Base-by-base conservation (phyloP, 129 eudicot species). In the Kitagawia praeruptora region DNA sequence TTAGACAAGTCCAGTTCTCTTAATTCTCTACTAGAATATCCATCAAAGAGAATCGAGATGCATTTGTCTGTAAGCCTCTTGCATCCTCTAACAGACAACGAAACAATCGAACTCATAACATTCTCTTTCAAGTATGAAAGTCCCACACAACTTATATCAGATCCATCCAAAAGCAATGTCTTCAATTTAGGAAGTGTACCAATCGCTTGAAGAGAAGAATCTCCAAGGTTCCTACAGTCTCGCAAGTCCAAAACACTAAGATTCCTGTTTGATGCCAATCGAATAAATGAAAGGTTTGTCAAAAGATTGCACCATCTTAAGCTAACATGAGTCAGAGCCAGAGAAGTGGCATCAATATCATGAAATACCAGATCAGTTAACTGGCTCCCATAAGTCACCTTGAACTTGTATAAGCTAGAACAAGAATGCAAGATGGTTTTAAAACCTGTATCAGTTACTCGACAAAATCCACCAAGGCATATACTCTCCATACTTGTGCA, bases 391-490 rank as follows among this genome's bases (percentile, higher is more conserved):
- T 90, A 86, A 54, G 85, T 92, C 31, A 95, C 87, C 76, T 84
- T 90, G 44, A 95, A 80, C 87, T 92, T 92, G 75, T 84, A 90
- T 47, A 95, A 74, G 82, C 86, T 87, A 38, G 89, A 81, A 85
- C 97, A 95, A 5, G 99, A 86, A 83, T 95, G 99, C 69, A 95
- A 85, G 54, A 95, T 85, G 39, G 99, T 93, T 80, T 89, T 88
- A 82, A 92, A 95, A 21, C 99, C 99, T 53, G 97, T 92, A 67
- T 95, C 99, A 5, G 99, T 92, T 38, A 95, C 97, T 77, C 91
- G 96, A 77, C 96, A 90, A 78, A 95, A 95, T 78, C 99, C 99
- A 16, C 96, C 97, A 78, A 95, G 99, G 80, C 87, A 89, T 79
- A 92, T 95, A 80, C 95, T 89, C 83, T 95, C 99, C 91, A 95